Base-by-base conservation (phyloP, 2,329 filamentous ascomycete genomes). In the Knoxdaviesia capensis region DNA sequence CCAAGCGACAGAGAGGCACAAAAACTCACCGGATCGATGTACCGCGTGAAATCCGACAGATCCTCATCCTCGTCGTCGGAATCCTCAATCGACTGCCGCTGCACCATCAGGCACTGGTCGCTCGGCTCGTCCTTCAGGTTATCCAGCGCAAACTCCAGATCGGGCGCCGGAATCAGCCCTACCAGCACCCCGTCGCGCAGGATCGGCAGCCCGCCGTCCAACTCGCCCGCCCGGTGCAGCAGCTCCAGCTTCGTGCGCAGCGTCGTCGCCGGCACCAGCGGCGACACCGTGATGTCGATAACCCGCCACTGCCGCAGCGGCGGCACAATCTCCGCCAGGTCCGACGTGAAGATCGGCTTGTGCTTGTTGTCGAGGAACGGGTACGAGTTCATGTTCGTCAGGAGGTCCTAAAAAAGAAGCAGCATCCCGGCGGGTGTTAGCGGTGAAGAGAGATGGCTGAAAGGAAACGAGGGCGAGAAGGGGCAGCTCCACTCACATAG, bases 361-460 rank as follows among this genome's bases (percentile, higher is more conserved):
- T 87, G 74, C 57, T 94, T 96, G 61, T 92, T 93, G 59, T 94
- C 86, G n/a, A 98, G 71, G 62, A 92, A 94, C 0, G 90, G 90
- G 49, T 96, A 98, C 3, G 84, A 81, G 58, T 98, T 96, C 80
- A 98, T 88, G 55, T 90, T 86, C 0, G 87, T 96, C 11, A 96
- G 66, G 7, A 96, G 71, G 54, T 96, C 90, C 74, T 82, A 51
- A 6, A 32, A 4, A 34, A 6, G 9, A 31, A 8, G 20, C 20
- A 20, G 20, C 20, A 20, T 20, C 20, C 2, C 20, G 2, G 20
- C 20, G 20, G 20, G 2, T 2, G 10, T 50, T 34, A 49, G 46
- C 31, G 28, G 41, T 58, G 41, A 56, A 0, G 3, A 40, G 8
- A 33, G 4, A 20, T 9, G n/a, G 32, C n/a, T 6, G 10, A 10